Conservation (phyloP, 2,329 filamentous ascomycete species). For the Leptographium wingfieldii region DNA sequence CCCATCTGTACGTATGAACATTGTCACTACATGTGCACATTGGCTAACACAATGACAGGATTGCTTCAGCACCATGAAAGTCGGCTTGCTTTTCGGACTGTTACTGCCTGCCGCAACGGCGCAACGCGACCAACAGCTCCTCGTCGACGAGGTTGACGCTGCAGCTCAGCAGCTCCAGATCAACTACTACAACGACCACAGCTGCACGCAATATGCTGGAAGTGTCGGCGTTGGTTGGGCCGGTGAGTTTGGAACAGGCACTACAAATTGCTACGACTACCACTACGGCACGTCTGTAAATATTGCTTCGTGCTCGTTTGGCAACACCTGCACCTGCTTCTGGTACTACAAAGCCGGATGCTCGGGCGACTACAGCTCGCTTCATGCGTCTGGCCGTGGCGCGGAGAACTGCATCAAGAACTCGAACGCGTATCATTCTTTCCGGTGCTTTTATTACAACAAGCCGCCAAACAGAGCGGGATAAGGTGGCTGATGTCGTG, state of each 20-base stretch:
- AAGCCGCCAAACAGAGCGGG: not conserved
- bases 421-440: not conserved
- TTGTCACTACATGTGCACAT: too few relatives aligned
- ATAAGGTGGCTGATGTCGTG: not conserved
- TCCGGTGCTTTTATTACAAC: not conserved
- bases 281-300: not conserved
- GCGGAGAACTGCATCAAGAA: slow-evolving; percentile 1
- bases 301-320: not conserved
- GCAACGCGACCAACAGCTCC: not conserved
- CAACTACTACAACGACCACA: not conserved
- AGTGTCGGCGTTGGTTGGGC: not conserved
- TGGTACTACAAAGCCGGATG: not conserved
- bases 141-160: not conserved
- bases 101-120: not conserved
- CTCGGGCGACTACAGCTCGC: not conserved
- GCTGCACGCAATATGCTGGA: not conserved
- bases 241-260: not conserved
- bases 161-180: not conserved
- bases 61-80: not conserved
- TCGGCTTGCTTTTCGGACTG: not conserved
- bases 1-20: too few relatives aligned
- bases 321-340: not conserved
- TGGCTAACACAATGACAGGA: too few relatives aligned
- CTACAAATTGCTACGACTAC: not conserved
- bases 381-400: not conserved